phyloP scores from a whole-genome alignment of 2,329 filamentous ascomycete species.

The Hymenoscyphus linearis region DNA sequence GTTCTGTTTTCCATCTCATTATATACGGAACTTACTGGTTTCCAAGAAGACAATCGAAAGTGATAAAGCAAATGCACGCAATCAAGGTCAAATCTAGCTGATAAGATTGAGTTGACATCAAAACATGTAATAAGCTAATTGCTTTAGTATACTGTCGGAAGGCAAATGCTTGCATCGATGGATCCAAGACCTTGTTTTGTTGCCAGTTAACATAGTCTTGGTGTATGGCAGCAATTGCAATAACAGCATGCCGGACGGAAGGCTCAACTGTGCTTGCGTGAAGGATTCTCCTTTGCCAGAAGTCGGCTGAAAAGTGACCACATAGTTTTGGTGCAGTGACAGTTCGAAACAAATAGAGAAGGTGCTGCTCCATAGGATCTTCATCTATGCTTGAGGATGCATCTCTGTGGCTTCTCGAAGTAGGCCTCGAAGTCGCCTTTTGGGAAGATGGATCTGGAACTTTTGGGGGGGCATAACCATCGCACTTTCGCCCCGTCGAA shows the following conservation, averaged over 20 bases:
- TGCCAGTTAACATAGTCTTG: slow-evolving; percentile 34
- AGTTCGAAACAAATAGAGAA: slow-evolving; percentile 23
- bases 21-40: slow-evolving; percentile 20
- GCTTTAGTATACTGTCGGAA: slow-evolving; percentile 55
- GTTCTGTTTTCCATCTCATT: background rate
- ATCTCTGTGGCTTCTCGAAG: slow-evolving; percentile 4
- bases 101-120: slow-evolving; percentile 23
- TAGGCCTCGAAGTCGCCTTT: slow-evolving; percentile 1
- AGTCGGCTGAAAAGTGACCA: slow-evolving; percentile 24
- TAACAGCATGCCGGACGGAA: slow-evolving; percentile 26
- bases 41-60: slow-evolving; percentile 45
- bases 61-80: slow-evolving; percentile 59
- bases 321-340: slow-evolving; percentile 23
- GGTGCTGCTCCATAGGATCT: slow-evolving; percentile 21
- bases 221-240: slow-evolving; percentile 29
- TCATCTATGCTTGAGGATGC: slow-evolving; percentile 6
- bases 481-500: slow-evolving; percentile 28
- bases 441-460: slow-evolving; percentile 6
- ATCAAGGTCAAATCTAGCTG: slow-evolving; percentile 44
- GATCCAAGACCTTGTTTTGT: slow-evolving; percentile 38
- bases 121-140: slow-evolving; percentile 33
- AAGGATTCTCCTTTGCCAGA: slow-evolving; percentile 24
- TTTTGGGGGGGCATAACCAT: slow-evolving; percentile 25
- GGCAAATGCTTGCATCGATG: slow-evolving; percentile 38
- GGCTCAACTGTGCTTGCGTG: slow-evolving; percentile 23